Evolutionary conservation across 495 filamentous ascomycete species (phyloP), one percentile per base, ranked within the genome.

Genomic region (Neurospora africana): DNA sequence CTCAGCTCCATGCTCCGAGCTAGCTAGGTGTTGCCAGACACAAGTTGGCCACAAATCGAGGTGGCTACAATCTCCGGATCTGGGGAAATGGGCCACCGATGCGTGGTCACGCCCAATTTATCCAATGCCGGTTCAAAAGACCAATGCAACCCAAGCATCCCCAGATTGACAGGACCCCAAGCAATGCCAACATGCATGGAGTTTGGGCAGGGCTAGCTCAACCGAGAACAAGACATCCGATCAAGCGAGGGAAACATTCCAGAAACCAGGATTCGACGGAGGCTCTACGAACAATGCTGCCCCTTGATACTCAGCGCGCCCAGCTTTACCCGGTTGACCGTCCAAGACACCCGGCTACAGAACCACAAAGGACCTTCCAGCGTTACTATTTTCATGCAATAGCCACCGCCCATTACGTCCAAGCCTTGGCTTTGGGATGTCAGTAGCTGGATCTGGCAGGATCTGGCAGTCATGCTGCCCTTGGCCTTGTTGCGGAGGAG

Each of bases 401-500:
- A 1, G 30, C 21, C 67, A 27, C 36, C 13, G 4, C 30, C 13
- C 43, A 67, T 36, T n/a, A n/a, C 13, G 47, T 53, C 23, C 23
- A 33, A 10, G 8, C 23, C 43, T 23, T 43, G 38, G 67, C 38
- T 30, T 40, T 40, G 5, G 33, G 36, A 40, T 58, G 27, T 65
- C 41, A 21, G 37, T 23, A 58, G 47, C 47, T 27, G 47, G 47
- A 30, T 58, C 10, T 15, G n/a, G n/a, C n/a, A n/a, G n/a, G n/a
- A n/a, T n/a, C n/a, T 11, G 23, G 5, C 17, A 58, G 47, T 30
- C 47, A 58, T 58, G 47, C 5, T 58, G 23, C 5, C 47, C 21
- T 61, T 61, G 53, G 27, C 53, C 53, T 33, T 7, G 5, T 61
- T 61, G 13, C 75, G 77, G 77, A 72, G 74, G 17, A 78, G 47